A percentile compares a stretch with the other conserved stretches of the same genome.
phyloP scores from a whole-genome alignment of 177 flowering plant species.

The Telopea speciosissima region DNA sequence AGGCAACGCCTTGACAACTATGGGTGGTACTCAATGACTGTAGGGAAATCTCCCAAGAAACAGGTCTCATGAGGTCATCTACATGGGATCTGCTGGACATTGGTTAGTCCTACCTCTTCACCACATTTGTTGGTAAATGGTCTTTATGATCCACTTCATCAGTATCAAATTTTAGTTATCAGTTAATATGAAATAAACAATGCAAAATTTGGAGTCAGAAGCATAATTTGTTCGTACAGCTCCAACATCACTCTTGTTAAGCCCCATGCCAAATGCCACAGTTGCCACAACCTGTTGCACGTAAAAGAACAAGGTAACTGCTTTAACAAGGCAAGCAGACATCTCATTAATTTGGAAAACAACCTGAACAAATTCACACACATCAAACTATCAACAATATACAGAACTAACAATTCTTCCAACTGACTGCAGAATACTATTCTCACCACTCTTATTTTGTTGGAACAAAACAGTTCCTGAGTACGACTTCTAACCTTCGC shows the following conservation, averaged over 20 bases:
- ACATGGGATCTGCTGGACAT: background rate
- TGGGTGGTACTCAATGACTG: background rate
- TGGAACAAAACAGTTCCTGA: conserved; percentile 80
- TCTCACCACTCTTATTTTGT: conserved; percentile 86
- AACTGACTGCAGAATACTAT: conserved; percentile 5
- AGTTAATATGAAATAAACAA: background rate
- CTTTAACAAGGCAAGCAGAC: background rate
- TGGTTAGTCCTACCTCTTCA: background rate
- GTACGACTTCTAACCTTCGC: conserved; percentile 73
- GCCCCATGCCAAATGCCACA: conserved; percentile 99
- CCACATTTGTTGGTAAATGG: background rate
- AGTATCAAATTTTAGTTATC: background rate
- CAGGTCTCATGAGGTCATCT: background rate
- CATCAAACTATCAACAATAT: background rate
- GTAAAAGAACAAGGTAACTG: conserved; percentile 4
- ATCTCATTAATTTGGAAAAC: background rate
- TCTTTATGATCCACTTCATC: background rate
- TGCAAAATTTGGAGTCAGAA: background rate
- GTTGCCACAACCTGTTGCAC: conserved; percentile 86
- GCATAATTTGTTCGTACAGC: conserved; percentile 57
- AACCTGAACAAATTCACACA: background rate
- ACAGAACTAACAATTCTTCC: background rate
- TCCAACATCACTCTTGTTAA: conserved; percentile 88
- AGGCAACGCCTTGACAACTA: no score
- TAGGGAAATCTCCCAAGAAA: background rate